Base-by-base conservation (phyloP, 2,329 filamentous ascomycete species). In the Neopestalotiopsis sp. region DNA sequence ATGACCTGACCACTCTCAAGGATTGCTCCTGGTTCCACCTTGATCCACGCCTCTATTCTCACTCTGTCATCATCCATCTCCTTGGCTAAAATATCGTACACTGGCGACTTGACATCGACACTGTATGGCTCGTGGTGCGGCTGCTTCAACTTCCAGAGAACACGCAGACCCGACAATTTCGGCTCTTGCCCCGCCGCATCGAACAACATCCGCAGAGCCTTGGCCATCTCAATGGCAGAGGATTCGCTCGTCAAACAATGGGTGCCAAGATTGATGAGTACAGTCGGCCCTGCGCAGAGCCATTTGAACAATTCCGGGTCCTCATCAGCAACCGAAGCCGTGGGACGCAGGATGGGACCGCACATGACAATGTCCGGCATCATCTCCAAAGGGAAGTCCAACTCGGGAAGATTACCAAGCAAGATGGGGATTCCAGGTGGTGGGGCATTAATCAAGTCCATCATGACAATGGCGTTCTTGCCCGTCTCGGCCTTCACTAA, bases 261-360 rank as follows among this genome's bases (percentile, higher is more conserved):
- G 2, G 82, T 86, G 1, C 72, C 72, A 6, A 74, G 65, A 40
- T 72, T 74, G 17, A 73, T 68, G 28, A 72, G 57, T 1, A 74
- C 66, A 3, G 72, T 74, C 28, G 72, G 71, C 3, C 67, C 65
- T 2, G 40, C 45, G 40, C 62, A 63, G 3, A 74, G 70, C 71
- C 71, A 74, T 17, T 61, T 38, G 4, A 69, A 63, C 10, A 73
- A 32, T 12, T 68, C 67, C 0, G 81, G 76, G 56, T 88, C 85
- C 2, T 79, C 75, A n/a, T 81, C 76, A n/a, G 74, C 67, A 0
- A 84, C 77, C 0, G 81, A 72, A 1, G 74, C 70, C 1, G 77
- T 75, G 0, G 81, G 78, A 0, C 85, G 74, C 0, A 86, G 71
- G 6, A 88, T 86, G 0, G 86, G 86, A 1, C 72, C 72, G 61